Evolutionary conservation across 768 basidiomycete species (phyloP), one percentile per base, ranked within the genome.

Genomic region (Russula sp.): DNA sequence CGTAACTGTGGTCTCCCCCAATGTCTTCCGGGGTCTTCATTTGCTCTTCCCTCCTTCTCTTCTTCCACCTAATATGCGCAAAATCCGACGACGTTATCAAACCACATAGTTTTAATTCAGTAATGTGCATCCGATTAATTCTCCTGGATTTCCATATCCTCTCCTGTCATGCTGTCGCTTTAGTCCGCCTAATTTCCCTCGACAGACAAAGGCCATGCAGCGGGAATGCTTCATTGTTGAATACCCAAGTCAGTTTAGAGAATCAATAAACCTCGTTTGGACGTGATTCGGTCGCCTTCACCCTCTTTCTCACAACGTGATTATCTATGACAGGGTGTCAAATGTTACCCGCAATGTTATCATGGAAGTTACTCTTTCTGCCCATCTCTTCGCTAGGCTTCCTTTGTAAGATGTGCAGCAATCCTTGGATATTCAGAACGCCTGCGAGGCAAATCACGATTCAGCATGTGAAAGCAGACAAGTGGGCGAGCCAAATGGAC

Each of bases 21-120:
- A 48, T 6, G 35, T 44, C 62, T 47, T 49, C 48, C 63, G 57
- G 58, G 57, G 58, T 64, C 63, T 64, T 55, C 54, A 47, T 57
- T 57, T 32, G 18, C 45, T 32, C n/a, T 42, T 16, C 31, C 9
- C 22, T 45, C 55, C 49, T 51, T 51, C 49, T 56, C 40, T 62
- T 44, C 49, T 44, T 32, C 32, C 22, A 16, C 34, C 55, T 32
- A 49, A 59, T 49, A 39, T 59, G 42, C 58, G 58, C 22, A 55
- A 64, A 56, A 55, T 44, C 54, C 34, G 53, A 51, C 27, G 48
- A 55, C 48, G 58, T 55, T 64, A 55, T 64, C 54, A 31, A 35
- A 50, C 34, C 22, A 18, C 58, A 18, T n/a, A 11, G 11, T 32
- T 50, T 64, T 56, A 53, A 60, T 55, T 44, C n/a, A 20, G 6